Conservation (phyloP, 169 alveolate species). For the Babesia bigemina region DNA sequence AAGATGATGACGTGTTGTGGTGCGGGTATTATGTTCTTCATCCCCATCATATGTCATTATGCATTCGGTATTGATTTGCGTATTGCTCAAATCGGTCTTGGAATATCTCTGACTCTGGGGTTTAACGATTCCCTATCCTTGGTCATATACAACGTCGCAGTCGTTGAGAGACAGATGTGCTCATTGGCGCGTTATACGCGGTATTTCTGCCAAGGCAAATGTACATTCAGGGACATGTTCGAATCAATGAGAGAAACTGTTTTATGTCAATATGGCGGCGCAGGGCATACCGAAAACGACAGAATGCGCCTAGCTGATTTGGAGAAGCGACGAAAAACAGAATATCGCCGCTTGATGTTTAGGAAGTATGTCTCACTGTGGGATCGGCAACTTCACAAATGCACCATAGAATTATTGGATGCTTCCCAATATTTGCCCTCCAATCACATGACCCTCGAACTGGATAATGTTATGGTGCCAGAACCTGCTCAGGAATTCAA, state of each 20-base stretch:
- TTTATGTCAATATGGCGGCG: background rate
- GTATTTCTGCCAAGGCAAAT: slow-evolving; percentile 10
- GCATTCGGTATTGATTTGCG: slow-evolving; percentile 7
- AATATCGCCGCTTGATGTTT: slow-evolving; percentile 9
- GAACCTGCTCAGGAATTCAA: background rate
- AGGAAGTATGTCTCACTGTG: slow-evolving; percentile 2
- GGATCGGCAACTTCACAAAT: background rate
- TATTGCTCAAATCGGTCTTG: slow-evolving; percentile 21
- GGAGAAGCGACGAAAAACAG: slow-evolving; percentile 13
- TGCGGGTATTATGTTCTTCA: slow-evolving; percentile 1
- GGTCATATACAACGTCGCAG: slow-evolving; percentile 2
- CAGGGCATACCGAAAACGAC: background rate
- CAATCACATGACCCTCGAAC: slow-evolving; percentile 11
- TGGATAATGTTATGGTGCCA: slow-evolving; percentile 12
- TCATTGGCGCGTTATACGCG: slow-evolving; percentile 14
- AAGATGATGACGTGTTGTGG: slow-evolving; percentile 8
- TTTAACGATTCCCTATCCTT: background rate
- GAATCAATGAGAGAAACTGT: slow-evolving; percentile 19
- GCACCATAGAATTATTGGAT: slow-evolving; percentile 18
- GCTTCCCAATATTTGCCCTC: slow-evolving; percentile 2
- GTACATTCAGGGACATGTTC: slow-evolving; percentile 3
- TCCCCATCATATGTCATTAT: background rate
- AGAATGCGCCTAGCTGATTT: background rate
- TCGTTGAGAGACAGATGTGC: slow-evolving; percentile 29
- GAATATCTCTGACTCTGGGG: slow-evolving; percentile 6